Conservation (phyloP, 2,329 filamentous ascomycete species). For the Coniochaeta hoffmannii region DNA sequence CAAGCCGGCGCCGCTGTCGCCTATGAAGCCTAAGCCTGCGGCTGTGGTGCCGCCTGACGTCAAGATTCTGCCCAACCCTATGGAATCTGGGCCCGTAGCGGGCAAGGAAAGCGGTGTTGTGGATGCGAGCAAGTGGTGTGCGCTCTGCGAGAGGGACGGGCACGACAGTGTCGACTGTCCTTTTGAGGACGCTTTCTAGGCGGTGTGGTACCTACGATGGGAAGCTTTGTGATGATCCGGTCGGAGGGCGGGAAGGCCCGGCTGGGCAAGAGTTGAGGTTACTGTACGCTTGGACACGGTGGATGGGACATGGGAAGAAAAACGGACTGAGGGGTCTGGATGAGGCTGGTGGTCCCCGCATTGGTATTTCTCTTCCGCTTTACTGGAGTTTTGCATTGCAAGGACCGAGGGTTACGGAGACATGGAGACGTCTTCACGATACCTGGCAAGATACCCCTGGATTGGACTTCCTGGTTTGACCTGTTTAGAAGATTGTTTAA, state of each 20-base stretch:
- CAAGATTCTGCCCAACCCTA: slow-evolving; percentile 50
- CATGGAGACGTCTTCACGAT: background rate
- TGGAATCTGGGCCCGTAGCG: slow-evolving; percentile 61
- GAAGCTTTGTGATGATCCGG: background rate
- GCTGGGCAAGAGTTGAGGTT: background rate
- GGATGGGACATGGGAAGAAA: background rate
- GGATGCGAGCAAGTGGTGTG: slow-evolving; percentile 91
- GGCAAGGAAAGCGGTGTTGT: slow-evolving; percentile 72
- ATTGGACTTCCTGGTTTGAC: background rate
- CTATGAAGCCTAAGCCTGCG: slow-evolving; percentile 33
- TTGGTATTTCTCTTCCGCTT: background rate
- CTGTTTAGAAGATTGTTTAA: background rate
- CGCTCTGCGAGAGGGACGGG: slow-evolving; percentile 89
- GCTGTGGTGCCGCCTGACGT: slow-evolving; percentile 30
- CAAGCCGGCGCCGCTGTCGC: slow-evolving; percentile 48
- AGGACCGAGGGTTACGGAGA: background rate
- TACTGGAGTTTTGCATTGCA: background rate
- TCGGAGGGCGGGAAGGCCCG: background rate
- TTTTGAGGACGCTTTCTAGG: slow-evolving; percentile 71
- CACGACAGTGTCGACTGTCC: slow-evolving; percentile 95
- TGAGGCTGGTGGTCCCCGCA: background rate
- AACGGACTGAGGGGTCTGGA: background rate
- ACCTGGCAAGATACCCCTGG: background rate
- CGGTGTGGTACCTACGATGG: background rate
- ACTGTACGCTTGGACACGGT: background rate